Evolutionary conservation across 768 basidiomycete species (phyloP).

Genomic region (Termitomyces sp.): DNA sequence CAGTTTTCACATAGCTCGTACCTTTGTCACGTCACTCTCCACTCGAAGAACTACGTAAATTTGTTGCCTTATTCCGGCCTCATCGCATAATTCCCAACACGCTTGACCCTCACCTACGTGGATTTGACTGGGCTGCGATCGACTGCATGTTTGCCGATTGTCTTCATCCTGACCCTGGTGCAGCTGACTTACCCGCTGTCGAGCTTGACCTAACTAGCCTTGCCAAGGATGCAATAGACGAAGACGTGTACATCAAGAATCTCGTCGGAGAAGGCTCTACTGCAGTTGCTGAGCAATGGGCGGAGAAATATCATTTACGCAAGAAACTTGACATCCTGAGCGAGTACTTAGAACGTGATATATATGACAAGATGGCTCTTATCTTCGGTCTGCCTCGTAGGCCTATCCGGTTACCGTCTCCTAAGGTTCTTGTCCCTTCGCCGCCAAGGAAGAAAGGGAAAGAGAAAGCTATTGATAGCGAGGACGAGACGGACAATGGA

Average conservation of each 20-base stretch:
- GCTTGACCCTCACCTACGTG: constrained; percentile 39
- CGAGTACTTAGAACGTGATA: constrained; percentile 32
- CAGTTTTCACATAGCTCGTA: constrained; percentile 46
- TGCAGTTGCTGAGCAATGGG: constrained; percentile 49
- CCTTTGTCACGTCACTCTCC: constrained; percentile 86
- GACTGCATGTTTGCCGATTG: constrained; percentile 60
- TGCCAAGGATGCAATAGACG: constrained; percentile 17
- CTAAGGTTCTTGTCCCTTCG: neutral
- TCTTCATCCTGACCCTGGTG: constrained; percentile 29
- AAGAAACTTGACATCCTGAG: constrained; percentile 40
- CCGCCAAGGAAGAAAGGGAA: constrained; percentile 14
- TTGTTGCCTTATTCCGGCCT: constrained; percentile 82
- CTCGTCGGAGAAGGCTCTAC: constrained; percentile 51
- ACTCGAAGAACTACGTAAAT: constrained; percentile 75
- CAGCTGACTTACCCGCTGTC: constrained; percentile 1
- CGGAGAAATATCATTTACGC: constrained; percentile 37
- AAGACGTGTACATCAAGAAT: constrained; percentile 57
- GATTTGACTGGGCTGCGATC: constrained; percentile 73
- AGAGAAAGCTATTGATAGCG: constrained; percentile 20
- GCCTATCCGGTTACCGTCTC: neutral
- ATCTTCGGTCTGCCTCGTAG: constrained; percentile 16
- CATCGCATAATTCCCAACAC: constrained; percentile 77
- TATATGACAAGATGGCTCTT: constrained; percentile 29
- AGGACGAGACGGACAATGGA: constrained; percentile 25
- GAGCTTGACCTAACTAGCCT: constrained; percentile 5